These are phyloP conservation scores for Asterella californica DNA, from an alignment of 225 moss, liverwort and hornwort genomes.

Conservation along the genomic window DNA sequence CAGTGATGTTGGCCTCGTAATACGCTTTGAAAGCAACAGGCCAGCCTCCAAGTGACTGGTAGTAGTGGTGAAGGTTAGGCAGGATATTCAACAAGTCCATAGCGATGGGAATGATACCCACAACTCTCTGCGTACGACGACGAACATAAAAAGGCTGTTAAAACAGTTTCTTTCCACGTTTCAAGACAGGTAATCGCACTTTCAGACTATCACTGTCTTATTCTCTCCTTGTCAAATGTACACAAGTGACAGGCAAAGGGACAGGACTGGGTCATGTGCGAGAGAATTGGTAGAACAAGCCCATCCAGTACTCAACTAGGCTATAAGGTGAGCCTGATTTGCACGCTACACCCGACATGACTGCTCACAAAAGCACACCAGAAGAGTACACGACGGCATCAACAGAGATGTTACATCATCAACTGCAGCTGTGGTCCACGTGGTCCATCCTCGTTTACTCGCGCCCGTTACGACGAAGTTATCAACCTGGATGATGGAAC, in stretches of 20 bases:
- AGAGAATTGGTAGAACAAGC: too few relatives aligned
- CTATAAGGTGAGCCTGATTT: too few relatives aligned
- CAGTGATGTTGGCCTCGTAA: slow-evolving; percentile 58
- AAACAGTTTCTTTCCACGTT: not conserved
- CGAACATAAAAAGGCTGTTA: not conserved
- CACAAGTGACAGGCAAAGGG: too few relatives aligned
- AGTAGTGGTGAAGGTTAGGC: slow-evolving; percentile 81
- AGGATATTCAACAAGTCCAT: slow-evolving; percentile 77
- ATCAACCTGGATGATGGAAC: slow-evolving; percentile 43
- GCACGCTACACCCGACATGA: not conserved
- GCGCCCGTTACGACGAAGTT: slow-evolving; percentile 85
- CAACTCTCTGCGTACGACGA: slow-evolving; percentile 74
- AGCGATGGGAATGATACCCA: slow-evolving; percentile 84
- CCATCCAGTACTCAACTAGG: too few relatives aligned
- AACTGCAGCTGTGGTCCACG: slow-evolving; percentile 79
- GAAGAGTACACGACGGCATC: not conserved
- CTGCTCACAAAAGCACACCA: not conserved
- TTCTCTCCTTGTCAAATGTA: too few relatives aligned
- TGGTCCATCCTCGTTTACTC: slow-evolving; percentile 93
- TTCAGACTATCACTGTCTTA: too few relatives aligned
- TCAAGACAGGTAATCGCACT: too few relatives aligned
- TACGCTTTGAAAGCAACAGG: slow-evolving; percentile 72
- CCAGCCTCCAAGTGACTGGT: slow-evolving; percentile 90
- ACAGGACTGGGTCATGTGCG: too few relatives aligned
- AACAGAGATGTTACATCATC: slow-evolving; percentile 51